Percentiles rank a stretch among this genome's conserved stretches.
These are phyloP conservation scores for Kickxella alabastrina DNA, from an alignment of 192 early-diverging fungal genomes.

Conservation along the genomic window DNA sequence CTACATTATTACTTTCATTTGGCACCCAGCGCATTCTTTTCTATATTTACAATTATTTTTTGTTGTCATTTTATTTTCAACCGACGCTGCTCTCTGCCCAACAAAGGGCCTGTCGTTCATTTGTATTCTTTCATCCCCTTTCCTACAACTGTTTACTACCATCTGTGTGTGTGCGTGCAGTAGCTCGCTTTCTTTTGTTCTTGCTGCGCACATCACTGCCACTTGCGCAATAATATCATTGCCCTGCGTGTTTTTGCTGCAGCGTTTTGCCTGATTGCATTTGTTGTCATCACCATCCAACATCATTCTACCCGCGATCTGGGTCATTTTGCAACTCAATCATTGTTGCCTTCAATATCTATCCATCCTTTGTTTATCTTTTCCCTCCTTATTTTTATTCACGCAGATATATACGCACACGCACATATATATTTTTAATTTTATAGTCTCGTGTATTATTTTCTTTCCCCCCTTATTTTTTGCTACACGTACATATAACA, in stretches of 20 bases:
- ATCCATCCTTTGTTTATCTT: conserved; percentile 18
- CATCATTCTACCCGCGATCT: conserved; percentile 4
- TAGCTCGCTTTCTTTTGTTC: neutral
- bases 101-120: too few species aligned
- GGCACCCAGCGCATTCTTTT: too few species aligned
- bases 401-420: too few species aligned
- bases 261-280: neutral
- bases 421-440: too few species aligned
- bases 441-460: too few species aligned
- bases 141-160: neutral
- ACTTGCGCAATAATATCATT: neutral
- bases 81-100: too few species aligned
- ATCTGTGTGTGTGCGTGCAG: neutral
- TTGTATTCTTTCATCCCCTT: too few species aligned
- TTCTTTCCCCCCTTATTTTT: neutral
- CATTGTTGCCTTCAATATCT: conserved; percentile 2
- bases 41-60: too few species aligned
- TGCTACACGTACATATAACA: neutral
- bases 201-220: neutral
- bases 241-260: too few species aligned
- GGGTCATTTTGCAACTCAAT: conserved; percentile 4
- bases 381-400: too few species aligned
- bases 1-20: too few species aligned
- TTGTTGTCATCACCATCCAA: neutral
- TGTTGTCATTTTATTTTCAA: too few species aligned